Evolutionary conservation across 768 basidiomycete species (phyloP), one percentile per base, ranked within the genome.

Genomic region (Pseudohyphozyma bogoriensis): DNA sequence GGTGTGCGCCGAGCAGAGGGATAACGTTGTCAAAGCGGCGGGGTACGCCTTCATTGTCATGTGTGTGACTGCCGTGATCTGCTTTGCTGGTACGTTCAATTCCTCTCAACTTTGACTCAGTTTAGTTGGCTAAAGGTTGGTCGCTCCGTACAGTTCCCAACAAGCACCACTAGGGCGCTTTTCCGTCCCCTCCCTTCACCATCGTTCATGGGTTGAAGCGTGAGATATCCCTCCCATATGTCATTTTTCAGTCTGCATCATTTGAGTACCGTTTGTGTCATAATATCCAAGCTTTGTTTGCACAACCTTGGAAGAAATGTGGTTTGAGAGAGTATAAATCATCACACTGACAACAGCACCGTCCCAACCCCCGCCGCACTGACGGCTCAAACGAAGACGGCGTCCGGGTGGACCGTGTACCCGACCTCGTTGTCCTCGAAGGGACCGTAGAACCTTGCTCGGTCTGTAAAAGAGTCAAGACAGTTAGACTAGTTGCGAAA

Each of bases 371-470:
- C 61, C 55, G 24, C 60, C 35, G 11, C 55, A 52, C n/a, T 66
- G 46, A 15, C n/a, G n/a, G n/a, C n/a, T n/a, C n/a, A n/a, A n/a
- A n/a, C n/a, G n/a, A n/a, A n/a, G n/a, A n/a, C n/a, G n/a, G n/a
- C n/a, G n/a, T 50, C 49, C 2, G 55, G 47, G 53, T 70, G 69
- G 6, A 67, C 66, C 16, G 71, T 72, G 58, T 72, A 72, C 32
- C 71, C 71, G 24, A 72, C 26, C 50, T 68, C 65, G 49, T 72
- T 71, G 35, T 72, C 64, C 45, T 56, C 54, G 52, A 72, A 72
- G 0, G 71, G 71, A 16, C 72, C 67, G 54, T 70, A 65, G 63
- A 69, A 73, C n/a, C 68, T 59, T 16, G 55, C 58, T 20, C 61
- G 31, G 40, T 62, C 45, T 51, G 36, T n/a, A 1, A 24, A 37